These are phyloP conservation scores for Apiospora hydei DNA, from an alignment of 2,329 filamentous ascomycete genomes.

Conservation along the genomic window DNA sequence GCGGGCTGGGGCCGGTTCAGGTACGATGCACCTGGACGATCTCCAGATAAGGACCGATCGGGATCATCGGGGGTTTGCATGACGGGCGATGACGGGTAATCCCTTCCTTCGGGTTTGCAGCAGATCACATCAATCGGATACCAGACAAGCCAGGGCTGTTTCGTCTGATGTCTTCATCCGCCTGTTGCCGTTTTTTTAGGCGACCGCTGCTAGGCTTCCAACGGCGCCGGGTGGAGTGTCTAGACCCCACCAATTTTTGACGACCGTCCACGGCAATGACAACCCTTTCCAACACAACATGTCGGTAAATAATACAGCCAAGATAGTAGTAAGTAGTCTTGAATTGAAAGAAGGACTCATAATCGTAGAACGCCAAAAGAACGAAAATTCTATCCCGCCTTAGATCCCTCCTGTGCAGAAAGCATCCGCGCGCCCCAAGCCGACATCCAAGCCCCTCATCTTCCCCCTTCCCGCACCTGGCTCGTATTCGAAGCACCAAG, in stretches of 20 bases:
- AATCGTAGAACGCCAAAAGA: neutral
- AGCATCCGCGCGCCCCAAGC: neutral
- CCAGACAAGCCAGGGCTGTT: too few species aligned
- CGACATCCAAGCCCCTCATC: neutral
- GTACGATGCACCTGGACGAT: neutral
- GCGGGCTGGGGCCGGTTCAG: neutral
- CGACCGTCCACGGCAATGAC: too few species aligned
- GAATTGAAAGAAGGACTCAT: neutral
- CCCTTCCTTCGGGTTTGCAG: neutral
- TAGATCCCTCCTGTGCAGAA: neutral
- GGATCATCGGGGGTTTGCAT: neutral
- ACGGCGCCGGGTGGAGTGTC: conserved; percentile 3
- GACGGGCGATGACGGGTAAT: neutral
- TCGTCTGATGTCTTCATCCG: neutral
- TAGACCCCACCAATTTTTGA: neutral
- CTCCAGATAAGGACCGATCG: conserved; percentile 1
- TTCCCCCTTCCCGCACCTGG: too few species aligned
- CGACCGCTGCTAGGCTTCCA: neutral
- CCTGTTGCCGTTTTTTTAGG: neutral
- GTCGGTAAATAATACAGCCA: too few species aligned
- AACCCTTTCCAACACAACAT: too few species aligned
- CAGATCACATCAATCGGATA: neutral
- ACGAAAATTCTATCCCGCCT: neutral
- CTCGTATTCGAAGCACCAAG: neutral
- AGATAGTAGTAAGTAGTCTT: too few species aligned